Conservation (phyloP, 768 basidiomycete species). For the Russula compacta region DNA sequence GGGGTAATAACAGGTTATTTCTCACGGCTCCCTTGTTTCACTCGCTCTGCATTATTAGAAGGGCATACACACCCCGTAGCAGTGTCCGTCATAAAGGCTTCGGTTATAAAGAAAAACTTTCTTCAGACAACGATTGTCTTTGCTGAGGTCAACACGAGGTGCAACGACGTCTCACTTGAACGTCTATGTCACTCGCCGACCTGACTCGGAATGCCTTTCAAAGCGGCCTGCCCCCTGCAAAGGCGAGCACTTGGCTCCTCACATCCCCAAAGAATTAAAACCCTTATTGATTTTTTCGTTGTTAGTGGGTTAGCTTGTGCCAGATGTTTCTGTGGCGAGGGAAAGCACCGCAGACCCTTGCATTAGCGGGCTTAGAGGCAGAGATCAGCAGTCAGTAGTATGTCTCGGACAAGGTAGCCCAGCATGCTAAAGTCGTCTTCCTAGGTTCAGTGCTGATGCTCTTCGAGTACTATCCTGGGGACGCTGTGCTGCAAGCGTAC, state of each 20-base stretch:
- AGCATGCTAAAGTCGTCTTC: not conserved
- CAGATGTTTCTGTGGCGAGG: constrained; percentile 48
- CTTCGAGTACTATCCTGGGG: constrained; percentile 61
- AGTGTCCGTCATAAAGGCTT: too few relatives aligned
- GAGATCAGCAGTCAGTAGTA: constrained; percentile 50
- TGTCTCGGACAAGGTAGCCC: not conserved
- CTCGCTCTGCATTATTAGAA: not conserved
- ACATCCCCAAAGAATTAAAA: not conserved
- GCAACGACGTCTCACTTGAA: not conserved
- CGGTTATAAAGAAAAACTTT: too few relatives aligned
- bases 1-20: too few relatives aligned
- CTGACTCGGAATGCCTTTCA: constrained; percentile 69
- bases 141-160: too few relatives aligned
- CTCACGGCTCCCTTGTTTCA: not conserved
- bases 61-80: too few relatives aligned
- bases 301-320: constrained; percentile 60
- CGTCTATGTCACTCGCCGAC: constrained; percentile 54
- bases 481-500: constrained; percentile 58
- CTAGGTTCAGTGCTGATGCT: constrained; percentile 63
- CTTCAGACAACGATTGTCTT: too few relatives aligned
- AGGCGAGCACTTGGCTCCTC: constrained; percentile 35
- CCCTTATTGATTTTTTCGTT: constrained; percentile 7
- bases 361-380: constrained; percentile 33
- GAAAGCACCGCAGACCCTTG: constrained; percentile 28
- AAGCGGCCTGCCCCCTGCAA: constrained; percentile 51